Evolutionary conservation across 805 yeast genomes (phyloP).

Genomic region (Ogataea allantospora): DNA sequence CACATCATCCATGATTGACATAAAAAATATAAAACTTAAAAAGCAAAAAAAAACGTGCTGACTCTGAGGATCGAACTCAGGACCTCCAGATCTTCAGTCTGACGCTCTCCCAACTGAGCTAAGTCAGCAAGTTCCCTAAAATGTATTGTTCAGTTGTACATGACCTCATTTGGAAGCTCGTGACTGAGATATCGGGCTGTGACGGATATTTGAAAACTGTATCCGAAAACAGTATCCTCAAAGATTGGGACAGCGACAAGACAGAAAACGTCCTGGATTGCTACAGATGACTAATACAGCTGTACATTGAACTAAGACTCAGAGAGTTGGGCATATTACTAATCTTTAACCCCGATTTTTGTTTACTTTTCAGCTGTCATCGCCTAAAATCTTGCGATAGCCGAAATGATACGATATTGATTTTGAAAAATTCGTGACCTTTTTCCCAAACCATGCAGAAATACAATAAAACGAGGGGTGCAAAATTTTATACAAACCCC

Average conservation of each 20-base stretch:
- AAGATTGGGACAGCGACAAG: not conserved
- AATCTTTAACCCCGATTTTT: not conserved
- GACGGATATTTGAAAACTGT: not conserved
- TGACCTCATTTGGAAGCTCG: too few species aligned
- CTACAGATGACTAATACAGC: conserved; percentile 1
- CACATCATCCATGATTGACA: conserved; percentile 4
- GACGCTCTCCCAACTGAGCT: conserved; percentile 32
- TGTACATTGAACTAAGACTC: not conserved
- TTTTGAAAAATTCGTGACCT: conserved; percentile 16
- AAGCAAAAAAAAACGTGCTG: conserved; percentile 18
- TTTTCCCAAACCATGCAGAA: conserved; percentile 5
- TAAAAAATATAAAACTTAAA: not conserved
- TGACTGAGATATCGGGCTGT: not conserved
- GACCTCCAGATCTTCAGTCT: conserved; percentile 31
- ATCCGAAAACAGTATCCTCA: not conserved
- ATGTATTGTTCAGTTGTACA: not conserved
- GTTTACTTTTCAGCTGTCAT: not conserved
- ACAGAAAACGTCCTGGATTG: not conserved
- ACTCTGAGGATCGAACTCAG: conserved; percentile 31
- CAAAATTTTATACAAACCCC: conserved; percentile 3
- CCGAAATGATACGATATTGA: conserved; percentile 8
- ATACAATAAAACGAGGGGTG: conserved; percentile 12
- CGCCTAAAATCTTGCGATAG: conserved; percentile 12
- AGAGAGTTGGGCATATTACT: not conserved
- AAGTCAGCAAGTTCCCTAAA: conserved; percentile 19